phyloP scores from a whole-genome alignment of 495 filamentous ascomycete species.

The Penicillium lagena region DNA sequence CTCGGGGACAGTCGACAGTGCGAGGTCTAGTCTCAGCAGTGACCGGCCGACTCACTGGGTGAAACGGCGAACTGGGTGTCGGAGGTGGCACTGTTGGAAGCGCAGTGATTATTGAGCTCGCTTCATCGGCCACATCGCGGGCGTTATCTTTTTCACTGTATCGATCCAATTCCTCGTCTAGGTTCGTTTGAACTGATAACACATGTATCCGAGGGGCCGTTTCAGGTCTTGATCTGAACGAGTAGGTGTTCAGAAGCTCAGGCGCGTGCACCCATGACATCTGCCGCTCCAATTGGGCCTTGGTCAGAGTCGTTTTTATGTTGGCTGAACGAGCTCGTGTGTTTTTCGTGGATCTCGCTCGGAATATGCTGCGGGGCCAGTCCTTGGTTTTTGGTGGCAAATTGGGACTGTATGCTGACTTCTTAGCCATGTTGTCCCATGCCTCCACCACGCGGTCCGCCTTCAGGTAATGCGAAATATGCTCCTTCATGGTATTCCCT shows the following conservation, averaged over 20 bases:
- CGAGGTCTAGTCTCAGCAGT: neutral
- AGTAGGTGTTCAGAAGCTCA: slow-evolving; percentile 28
- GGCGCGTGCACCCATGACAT: slow-evolving; percentile 29
- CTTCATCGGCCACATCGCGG: neutral
- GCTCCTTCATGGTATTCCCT: slow-evolving; percentile 27
- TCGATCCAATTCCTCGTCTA: slow-evolving; percentile 15
- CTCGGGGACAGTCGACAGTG: neutral
- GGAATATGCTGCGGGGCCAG: slow-evolving; percentile 31
- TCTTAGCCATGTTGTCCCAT: slow-evolving; percentile 26
- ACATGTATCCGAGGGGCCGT: slow-evolving; percentile 29
- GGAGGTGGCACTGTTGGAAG: neutral
- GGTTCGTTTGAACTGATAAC: slow-evolving; percentile 21
- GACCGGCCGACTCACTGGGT: neutral
- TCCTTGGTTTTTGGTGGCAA: slow-evolving; percentile 17
- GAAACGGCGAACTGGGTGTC: neutral
- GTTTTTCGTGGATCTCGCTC: slow-evolving; percentile 16
- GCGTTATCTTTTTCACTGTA: neutral
- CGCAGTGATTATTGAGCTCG: neutral
- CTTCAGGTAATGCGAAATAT: slow-evolving; percentile 33
- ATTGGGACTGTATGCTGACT: slow-evolving; percentile 5
- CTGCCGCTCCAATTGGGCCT: slow-evolving; percentile 14
- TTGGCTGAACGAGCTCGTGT: slow-evolving; percentile 1
- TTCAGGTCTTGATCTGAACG: slow-evolving; percentile 24
- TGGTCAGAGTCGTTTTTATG: slow-evolving; percentile 4
- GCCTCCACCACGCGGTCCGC: slow-evolving; percentile 34